Evolutionary conservation across 2,329 filamentous ascomycete species (phyloP).

Genomic region (Alternaria sp.): DNA sequence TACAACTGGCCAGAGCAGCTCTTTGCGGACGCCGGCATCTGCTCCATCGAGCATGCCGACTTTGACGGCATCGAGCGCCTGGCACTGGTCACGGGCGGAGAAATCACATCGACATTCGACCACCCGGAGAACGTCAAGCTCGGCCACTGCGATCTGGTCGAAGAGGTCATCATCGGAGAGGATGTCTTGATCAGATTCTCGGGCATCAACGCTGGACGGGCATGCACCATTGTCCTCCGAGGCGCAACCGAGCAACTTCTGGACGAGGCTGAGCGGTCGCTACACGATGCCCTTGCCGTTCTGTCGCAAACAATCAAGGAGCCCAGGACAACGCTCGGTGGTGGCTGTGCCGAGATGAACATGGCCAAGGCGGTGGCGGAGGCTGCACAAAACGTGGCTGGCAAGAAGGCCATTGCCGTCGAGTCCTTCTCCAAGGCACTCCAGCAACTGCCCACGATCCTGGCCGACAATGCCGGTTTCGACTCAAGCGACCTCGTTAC

Average conservation of each 20-base stretch:
- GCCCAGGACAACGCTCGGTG: constrained; percentile 90
- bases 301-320: constrained; percentile 96
- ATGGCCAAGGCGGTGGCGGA: constrained; percentile 98
- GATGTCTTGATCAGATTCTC: constrained; percentile 98
- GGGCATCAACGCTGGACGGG: constrained; percentile 88
- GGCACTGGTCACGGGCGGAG: constrained; percentile 92
- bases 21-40: constrained; percentile 95
- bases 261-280: constrained; percentile 92
- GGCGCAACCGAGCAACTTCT: constrained; percentile 96
- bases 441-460: constrained; percentile 91
- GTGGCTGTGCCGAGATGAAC: constrained; percentile 96
- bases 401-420: constrained; percentile 95
- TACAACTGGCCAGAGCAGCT: constrained; percentile 99
- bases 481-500: constrained; percentile 95
- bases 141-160: constrained; percentile 91
- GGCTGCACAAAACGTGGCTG: constrained; percentile 89
- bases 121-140: constrained; percentile 97
- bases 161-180: constrained; percentile 98
- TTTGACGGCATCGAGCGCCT: constrained; percentile 97
- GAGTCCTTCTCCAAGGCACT: constrained; percentile 87
- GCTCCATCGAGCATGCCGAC: constrained; percentile 98
- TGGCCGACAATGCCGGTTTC: constrained; percentile 95
- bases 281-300: constrained; percentile 95
- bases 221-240: constrained; percentile 94
- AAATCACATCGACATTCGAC: constrained; percentile 97